These are phyloP conservation scores for Solanum aculeatissimum DNA, from an alignment of 305 asterid species.

Conservation along the genomic window DNA sequence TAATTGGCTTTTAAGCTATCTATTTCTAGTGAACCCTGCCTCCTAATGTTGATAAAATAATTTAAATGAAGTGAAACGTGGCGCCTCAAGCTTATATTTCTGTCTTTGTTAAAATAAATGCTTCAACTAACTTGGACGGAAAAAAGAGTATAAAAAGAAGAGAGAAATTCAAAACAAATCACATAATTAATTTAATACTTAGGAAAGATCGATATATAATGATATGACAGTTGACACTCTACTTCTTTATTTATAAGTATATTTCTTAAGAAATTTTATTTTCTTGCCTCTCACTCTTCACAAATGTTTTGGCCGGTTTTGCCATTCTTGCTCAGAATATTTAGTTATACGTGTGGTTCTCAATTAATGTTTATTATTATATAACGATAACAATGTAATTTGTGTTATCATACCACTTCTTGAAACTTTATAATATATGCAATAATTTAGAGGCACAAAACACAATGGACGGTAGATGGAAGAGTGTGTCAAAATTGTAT, in stretches of 20 bases:
- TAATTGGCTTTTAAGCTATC: neutral
- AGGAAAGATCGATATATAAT: neutral
- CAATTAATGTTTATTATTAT: neutral
- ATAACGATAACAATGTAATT: neutral
- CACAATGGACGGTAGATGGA: neutral
- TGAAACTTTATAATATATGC: neutral
- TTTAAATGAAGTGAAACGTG: neutral
- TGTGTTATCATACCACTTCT: neutral
- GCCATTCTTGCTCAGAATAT: neutral
- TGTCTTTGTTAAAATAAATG: neutral
- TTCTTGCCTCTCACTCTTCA: neutral
- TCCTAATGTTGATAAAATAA: neutral
- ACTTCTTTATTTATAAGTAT: neutral
- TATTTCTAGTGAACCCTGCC: neutral
- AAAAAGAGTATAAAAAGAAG: neutral
- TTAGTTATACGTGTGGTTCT: neutral
- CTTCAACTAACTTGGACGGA: neutral
- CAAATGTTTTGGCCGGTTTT: neutral
- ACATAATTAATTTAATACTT: neutral
- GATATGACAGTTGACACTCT: neutral
- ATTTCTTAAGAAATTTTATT: neutral
- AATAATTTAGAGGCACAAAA: neutral
- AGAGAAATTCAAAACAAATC: neutral
- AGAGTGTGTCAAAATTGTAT: neutral
- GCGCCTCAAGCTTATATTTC: neutral